Percentiles rank a stretch among this genome's conserved stretches.
Conservation (phyloP, 1,284 basidiomycete genomes). For the Microbotryum silenes-acaulis region DNA sequence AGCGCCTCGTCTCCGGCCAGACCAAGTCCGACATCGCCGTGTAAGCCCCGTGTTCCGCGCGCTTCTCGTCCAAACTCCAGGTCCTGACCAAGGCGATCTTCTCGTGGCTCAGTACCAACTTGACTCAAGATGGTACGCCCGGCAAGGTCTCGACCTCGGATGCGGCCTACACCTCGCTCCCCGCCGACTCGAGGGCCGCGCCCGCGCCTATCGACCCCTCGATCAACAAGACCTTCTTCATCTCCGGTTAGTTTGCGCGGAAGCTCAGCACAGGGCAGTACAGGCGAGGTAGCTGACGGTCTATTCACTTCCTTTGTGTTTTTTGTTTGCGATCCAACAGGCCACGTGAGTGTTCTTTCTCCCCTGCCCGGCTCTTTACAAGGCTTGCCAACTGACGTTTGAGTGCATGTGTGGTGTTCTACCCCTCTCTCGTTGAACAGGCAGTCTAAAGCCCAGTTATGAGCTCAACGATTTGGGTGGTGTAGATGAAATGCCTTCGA, state of each 20-base stretch:
- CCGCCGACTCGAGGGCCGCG: slow-evolving; percentile 69
- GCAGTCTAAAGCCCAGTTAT: too few relatives aligned
- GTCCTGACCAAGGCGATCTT: background rate
- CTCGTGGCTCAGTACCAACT: slow-evolving; percentile 50
- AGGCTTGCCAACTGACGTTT: too few relatives aligned
- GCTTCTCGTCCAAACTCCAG: background rate
- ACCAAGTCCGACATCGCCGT: slow-evolving; percentile 68
- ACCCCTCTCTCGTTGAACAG: too few relatives aligned
- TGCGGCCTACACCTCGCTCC: slow-evolving; percentile 58
- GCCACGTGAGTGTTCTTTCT: too few relatives aligned
- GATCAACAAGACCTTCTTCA: slow-evolving; percentile 36
- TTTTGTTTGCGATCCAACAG: too few relatives aligned
- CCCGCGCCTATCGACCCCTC: slow-evolving; percentile 80
- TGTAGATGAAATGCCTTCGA: too few relatives aligned
- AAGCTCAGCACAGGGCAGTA: background rate
- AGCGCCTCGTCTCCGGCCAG: slow-evolving; percentile 80
- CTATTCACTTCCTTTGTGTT: too few relatives aligned
- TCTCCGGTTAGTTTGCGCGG: slow-evolving; percentile 1
- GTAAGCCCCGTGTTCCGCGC: slow-evolving; percentile 47
- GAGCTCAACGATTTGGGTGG: too few relatives aligned
- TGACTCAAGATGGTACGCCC: slow-evolving; percentile 63
- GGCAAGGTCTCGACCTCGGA: slow-evolving; percentile 61
- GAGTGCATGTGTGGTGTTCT: too few relatives aligned
- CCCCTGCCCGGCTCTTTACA: too few relatives aligned
- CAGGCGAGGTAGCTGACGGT: too few relatives aligned